Percentiles rank a stretch among this genome's conserved stretches.
Conservation (phyloP, 2,329 filamentous ascomycete genomes). For the Sporothrix pallida region DNA sequence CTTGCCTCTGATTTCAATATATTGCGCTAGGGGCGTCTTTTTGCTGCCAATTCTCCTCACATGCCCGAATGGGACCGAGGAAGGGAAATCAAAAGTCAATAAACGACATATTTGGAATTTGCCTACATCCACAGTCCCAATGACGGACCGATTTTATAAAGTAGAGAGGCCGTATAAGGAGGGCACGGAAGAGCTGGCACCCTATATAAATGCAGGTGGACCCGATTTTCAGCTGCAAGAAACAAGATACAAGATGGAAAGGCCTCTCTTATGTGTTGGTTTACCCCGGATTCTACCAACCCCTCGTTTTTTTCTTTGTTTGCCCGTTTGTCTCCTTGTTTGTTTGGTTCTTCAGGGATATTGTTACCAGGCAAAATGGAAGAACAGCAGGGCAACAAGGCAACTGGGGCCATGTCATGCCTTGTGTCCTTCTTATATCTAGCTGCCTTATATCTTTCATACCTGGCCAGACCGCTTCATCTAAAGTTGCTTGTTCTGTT, state of each 20-base stretch:
- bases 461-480: neutral
- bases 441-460: too few species aligned
- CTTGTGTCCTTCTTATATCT: too few species aligned
- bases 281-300: constrained; percentile 25
- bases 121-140: neutral
- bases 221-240: neutral
- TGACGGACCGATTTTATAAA: neutral
- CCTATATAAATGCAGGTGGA: neutral
- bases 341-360: neutral
- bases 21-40: neutral
- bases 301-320: constrained; percentile 9
- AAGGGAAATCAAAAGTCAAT: neutral
- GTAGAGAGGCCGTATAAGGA: neutral
- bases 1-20: neutral
- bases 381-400: neutral
- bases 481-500: neutral
- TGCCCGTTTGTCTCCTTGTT: neutral
- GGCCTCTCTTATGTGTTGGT: neutral
- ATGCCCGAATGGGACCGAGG: too few species aligned
- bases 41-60: neutral
- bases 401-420: too few species aligned
- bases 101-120: neutral
- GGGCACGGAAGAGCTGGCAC: neutral
- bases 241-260: neutral
- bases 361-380: neutral